A percentile compares a stretch with the other conserved stretches of the same genome.
Conservation (phyloP, 2,329 filamentous ascomycete genomes). For the Thielaviopsis ethacetica region DNA sequence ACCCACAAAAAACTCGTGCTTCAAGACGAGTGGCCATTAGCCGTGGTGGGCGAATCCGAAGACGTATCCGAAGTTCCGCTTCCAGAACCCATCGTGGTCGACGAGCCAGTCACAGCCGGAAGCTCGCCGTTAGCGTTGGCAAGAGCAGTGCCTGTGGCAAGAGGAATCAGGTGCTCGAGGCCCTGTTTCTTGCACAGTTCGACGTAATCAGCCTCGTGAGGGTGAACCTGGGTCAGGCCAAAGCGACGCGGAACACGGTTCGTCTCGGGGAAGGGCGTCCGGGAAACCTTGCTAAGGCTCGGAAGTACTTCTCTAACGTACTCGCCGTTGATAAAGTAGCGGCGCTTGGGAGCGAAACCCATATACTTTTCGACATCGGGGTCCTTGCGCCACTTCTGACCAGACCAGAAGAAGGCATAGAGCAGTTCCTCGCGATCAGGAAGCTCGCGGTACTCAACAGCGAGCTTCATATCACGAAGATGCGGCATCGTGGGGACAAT, state of each 20-base stretch:
- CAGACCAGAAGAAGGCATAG: constrained; percentile 22
- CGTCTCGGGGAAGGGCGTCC: constrained; percentile 34
- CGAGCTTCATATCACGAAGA: constrained; percentile 36
- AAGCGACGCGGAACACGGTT: constrained; percentile 34
- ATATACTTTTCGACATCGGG: constrained; percentile 34
- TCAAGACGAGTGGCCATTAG: no score
- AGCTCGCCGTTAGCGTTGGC: neutral
- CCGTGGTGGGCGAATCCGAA: neutral
- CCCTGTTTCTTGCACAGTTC: constrained; percentile 40
- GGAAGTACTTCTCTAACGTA: constrained; percentile 36
- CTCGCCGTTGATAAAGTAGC: constrained; percentile 41
- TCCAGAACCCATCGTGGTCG: neutral
- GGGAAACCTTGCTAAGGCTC: constrained; percentile 30
- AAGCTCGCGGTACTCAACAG: constrained; percentile 43
- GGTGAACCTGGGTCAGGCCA: constrained; percentile 33
- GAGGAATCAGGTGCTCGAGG: constrained; percentile 34
- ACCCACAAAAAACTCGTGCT: no score
- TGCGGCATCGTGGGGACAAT: constrained; percentile 41
- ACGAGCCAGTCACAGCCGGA: neutral
- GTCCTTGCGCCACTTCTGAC: constrained; percentile 43
- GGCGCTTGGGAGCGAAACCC: constrained; percentile 38
- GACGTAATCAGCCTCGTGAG: constrained; percentile 40
- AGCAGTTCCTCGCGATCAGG: constrained; percentile 32
- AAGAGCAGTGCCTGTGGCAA: neutral
- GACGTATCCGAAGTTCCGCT: neutral